phyloP scores from a whole-genome alignment of 805 yeast species.

The Schizosaccharomyces cryophilus region DNA sequence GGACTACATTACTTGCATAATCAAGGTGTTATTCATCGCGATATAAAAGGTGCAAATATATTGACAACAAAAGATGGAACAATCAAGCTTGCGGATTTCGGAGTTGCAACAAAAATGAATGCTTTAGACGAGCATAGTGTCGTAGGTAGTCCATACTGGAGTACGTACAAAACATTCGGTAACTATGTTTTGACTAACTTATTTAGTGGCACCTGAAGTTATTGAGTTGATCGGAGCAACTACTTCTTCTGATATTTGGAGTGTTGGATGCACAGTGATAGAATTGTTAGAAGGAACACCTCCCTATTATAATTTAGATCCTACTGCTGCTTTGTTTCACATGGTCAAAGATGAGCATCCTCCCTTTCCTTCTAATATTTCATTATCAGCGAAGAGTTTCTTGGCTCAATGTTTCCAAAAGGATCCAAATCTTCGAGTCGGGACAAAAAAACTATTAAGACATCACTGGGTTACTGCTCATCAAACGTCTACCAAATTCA shows the following conservation, averaged over 20 bases:
- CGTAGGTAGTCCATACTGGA: conserved; percentile 90
- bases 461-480: conserved; percentile 34
- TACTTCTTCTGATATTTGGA: conserved; percentile 63
- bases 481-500: conserved; percentile 6
- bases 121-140: conserved; percentile 10
- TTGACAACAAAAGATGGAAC: conserved; percentile 34
- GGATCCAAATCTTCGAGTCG: conserved; percentile 32
- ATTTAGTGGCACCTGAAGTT: conserved; percentile 75
- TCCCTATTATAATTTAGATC: conserved; percentile 53
- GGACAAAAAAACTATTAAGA: conserved; percentile 28
- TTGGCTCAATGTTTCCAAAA: conserved; percentile 44
- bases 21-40: conserved; percentile 58
- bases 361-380: conserved; percentile 29
- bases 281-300: conserved; percentile 73
- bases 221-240: conserved; percentile 66
- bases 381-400: conserved; percentile 24
- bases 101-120: conserved; percentile 32
- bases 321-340: conserved; percentile 63
- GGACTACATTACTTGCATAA: conserved; percentile 43
- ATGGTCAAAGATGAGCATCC: conserved; percentile 56
- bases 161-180: not conserved
- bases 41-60: conserved; percentile 54
- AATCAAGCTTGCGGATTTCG: conserved; percentile 55
- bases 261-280: conserved; percentile 80
- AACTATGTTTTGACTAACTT: too few species aligned